Base-by-base conservation (phyloP, 164 flowering plant genomes). In the Dillenia suffruticosa region DNA sequence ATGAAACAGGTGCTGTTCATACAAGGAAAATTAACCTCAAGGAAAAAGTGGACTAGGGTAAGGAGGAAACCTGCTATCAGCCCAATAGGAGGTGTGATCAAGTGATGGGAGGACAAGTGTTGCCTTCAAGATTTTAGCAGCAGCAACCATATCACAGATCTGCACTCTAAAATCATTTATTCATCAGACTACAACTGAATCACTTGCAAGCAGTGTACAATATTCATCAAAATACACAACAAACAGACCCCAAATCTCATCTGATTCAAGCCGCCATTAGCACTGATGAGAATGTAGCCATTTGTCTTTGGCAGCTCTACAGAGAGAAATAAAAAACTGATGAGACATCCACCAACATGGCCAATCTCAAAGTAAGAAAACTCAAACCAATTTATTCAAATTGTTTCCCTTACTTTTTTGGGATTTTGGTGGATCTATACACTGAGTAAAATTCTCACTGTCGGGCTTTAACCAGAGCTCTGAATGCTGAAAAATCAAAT, bases 221-320 rank as follows among this genome's bases (percentile, higher is more conserved):
- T 61, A 72, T 65, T 47, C 24, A 70, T 43, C 16, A 68, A 63
- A 71, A 68, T 9, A 63, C 45, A 75, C 61, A 70, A 76, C 56
- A 73, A 66, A 63, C 97, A 78, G 80, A 94, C 99, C 98, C 99
- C 99, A 82, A 95, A 95, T 92, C 99, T 86, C 99, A 95, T 95
- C 81, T 95, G 99, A 72, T 95, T 95, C 76, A 95, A 75, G 70
- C 99, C 99, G 54, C 99, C 99, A 68, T 95, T 95, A 57, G 99
- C 99, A 83, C 92, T 95, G 57, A 86, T 77, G 65, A 95, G 82
- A 72, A 95, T 77, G 75, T 79, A 95, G 2, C 96, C 97, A 73
- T 85, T 90, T 10, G 96, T 92, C 59, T 70, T 82, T 11, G 66
- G 92, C 62, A 82, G 63, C 73, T 74, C 99, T 95, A 87, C 59